These are phyloP conservation scores for Starmerella davenportii DNA, from an alignment of 805 yeast species.

Conservation along the genomic window DNA sequence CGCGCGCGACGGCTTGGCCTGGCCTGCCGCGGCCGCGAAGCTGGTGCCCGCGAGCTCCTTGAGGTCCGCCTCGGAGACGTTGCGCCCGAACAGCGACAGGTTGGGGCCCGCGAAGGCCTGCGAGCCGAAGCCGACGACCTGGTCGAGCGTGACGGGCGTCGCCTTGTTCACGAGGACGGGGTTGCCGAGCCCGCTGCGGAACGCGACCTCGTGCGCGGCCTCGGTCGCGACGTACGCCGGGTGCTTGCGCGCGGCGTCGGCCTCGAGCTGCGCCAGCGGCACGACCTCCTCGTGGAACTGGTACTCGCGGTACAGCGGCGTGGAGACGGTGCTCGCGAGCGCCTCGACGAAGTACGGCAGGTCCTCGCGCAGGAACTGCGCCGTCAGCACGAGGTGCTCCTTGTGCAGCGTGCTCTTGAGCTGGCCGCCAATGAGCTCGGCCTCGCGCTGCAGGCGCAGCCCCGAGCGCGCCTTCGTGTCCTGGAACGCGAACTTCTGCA, in stretches of 20 bases:
- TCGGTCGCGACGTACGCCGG: constrained; percentile 52
- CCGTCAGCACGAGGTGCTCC: constrained; percentile 63
- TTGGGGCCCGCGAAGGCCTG: constrained; percentile 52
- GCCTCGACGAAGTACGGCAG: constrained; percentile 84
- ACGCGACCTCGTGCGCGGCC: constrained; percentile 59
- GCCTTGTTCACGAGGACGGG: constrained; percentile 60
- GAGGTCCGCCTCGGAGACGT: constrained; percentile 58
- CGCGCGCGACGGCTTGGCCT: constrained; percentile 20
- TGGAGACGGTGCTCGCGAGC: constrained; percentile 48
- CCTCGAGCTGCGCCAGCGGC: constrained; percentile 58
- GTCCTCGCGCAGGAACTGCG: constrained; percentile 70
- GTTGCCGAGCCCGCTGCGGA: constrained; percentile 76
- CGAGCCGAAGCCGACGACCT: constrained; percentile 47
- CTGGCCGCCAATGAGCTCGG: constrained; percentile 81
- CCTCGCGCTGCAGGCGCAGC: constrained; percentile 81
- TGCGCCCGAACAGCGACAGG: constrained; percentile 53
- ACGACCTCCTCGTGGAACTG: constrained; percentile 67
- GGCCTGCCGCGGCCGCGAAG: constrained; percentile 39
- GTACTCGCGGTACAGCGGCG: constrained; percentile 61
- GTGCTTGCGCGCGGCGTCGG: constrained; percentile 27
- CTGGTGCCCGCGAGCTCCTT: constrained; percentile 42
- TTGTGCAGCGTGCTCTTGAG: constrained; percentile 56
- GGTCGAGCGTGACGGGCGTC: constrained; percentile 39
- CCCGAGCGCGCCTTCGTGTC: constrained; percentile 73
- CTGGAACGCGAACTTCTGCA: constrained; percentile 62